phyloP scores from a whole-genome alignment of 768 basidiomycete species.

The Xerocomellus amylosporus region DNA sequence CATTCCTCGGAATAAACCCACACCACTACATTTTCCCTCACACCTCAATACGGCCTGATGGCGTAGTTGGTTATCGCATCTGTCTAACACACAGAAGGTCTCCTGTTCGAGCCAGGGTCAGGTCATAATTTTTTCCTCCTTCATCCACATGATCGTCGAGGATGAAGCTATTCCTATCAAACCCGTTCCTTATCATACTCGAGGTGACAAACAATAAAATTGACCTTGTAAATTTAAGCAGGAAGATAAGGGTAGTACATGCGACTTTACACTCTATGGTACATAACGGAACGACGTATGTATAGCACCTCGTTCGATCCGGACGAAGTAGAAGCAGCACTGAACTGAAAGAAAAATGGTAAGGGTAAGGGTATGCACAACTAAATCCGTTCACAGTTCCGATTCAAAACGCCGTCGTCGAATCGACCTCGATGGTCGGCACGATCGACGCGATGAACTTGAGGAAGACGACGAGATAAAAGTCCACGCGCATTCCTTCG shows the following conservation, averaged over 20 bases:
- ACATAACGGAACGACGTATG: slow-evolving; percentile 7
- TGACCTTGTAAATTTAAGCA: slow-evolving; percentile 9
- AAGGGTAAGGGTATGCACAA: slow-evolving; percentile 15
- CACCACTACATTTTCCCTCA: background rate
- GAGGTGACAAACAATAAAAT: background rate
- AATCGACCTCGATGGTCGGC: slow-evolving; percentile 98
- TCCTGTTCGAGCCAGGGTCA: slow-evolving; percentile 65
- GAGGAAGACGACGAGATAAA: slow-evolving; percentile 97
- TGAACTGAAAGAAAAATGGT: background rate
- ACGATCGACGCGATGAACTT: slow-evolving; percentile 99
- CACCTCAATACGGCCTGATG: slow-evolving; percentile 24
- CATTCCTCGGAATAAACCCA: background rate
- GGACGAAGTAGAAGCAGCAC: background rate
- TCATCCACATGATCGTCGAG: no score
- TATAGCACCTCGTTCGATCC: slow-evolving; percentile 2
- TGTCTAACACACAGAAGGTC: slow-evolving; percentile 79
- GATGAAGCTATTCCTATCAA: background rate
- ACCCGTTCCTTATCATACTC: background rate
- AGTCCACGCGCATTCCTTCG: slow-evolving; percentile 95
- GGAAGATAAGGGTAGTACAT: slow-evolving; percentile 23
- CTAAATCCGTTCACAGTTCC: slow-evolving; percentile 1
- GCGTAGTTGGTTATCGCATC: slow-evolving; percentile 70
- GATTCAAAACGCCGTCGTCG: slow-evolving; percentile 68
- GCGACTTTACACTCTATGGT: slow-evolving; percentile 24
- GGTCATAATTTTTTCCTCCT: slow-evolving; percentile 15